Base-by-base conservation (phyloP, 73 alveolate genomes). In the Paramecium tetraurelia region DNA sequence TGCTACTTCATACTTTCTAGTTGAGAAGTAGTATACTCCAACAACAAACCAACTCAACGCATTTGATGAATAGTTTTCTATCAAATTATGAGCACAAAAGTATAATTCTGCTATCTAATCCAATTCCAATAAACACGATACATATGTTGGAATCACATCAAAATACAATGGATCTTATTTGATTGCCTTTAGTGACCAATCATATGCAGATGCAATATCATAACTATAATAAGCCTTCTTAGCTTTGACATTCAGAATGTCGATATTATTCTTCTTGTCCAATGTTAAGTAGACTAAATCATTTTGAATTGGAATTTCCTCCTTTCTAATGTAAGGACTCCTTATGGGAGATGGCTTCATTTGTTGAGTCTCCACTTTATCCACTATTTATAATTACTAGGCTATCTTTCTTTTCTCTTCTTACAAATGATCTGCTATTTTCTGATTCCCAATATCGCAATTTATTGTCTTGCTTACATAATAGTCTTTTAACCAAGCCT, bases 41-140 rank as follows among this genome's bases (percentile, higher is more conserved):
- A 98, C 99, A 29, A 99, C 99, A 93, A 95, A 97, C 99, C 99
- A 98, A 80, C 99, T 94, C 38, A 98, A 97, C 24, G 98, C 98
- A 77, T 94, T 93, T 50, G 97, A 99, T 35, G 99, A 96, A 80
- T 97, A 97, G 40, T 98, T 97, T 85, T 95, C 93, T 3, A 97
- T 99, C 36, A 98, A 89, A 80, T 97, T 97, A 85, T 98, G 99
- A 50, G 99, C 99, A 38, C 98, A 92, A 89, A 95, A 95, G 92
- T 98, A 98, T 31, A 98, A 92, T 83, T 98, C 99, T 9, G 99
- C 99, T 40, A 95, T 93, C 88, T 97, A 97, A 84, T 96, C 96
- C 40, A 97, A 93, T 86, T 98, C 99, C 29, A 98, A 94, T 93
- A 98, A 93, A 63, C 98, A 96, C 31, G 99, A 96, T 85, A 99